A percentile compares a stretch with the other conserved stretches of the same genome.
Conservation (phyloP, 2,329 filamentous ascomycete species). For the Penicillium sp. region DNA sequence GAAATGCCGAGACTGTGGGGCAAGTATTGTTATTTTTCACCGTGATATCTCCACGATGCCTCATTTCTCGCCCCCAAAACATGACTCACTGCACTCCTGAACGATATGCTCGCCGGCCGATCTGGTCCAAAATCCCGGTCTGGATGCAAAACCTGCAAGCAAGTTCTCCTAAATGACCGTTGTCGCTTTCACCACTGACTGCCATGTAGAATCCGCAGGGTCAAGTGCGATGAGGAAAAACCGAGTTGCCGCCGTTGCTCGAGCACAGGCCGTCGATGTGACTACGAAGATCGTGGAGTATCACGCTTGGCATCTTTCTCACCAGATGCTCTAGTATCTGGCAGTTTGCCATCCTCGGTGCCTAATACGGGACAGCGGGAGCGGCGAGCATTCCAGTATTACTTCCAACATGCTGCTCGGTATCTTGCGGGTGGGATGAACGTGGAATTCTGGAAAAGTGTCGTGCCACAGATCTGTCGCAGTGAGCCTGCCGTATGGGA, state of each 20-base stretch:
- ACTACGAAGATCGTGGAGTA: conserved; percentile 2
- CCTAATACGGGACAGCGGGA: conserved; percentile 10
- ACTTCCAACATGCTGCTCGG: conserved; percentile 14
- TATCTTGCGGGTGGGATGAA: conserved; percentile 9
- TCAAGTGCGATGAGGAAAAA: conserved; percentile 23
- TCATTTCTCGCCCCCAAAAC: too few species aligned
- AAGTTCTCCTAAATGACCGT: neutral
- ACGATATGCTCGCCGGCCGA: too few species aligned
- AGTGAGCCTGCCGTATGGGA: conserved; percentile 20
- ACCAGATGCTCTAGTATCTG: neutral
- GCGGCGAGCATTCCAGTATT: conserved; percentile 19
- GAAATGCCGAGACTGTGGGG: too few species aligned
- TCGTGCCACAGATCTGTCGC: conserved; percentile 14
- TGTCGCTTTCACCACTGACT: neutral
- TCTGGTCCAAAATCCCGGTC: conserved; percentile 8
- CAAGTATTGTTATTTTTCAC: too few species aligned
- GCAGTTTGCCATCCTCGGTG: neutral
- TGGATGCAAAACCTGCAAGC: conserved; percentile 20
- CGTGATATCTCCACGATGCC: too few species aligned
- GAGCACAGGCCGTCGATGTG: conserved; percentile 13
- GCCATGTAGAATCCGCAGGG: conserved; percentile 11
- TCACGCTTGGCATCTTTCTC: neutral
- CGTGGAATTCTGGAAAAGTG: conserved; percentile 14
- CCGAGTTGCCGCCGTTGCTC: conserved; percentile 13
- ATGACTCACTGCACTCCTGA: too few species aligned